Percentiles rank a stretch among this genome's conserved stretches.
These are phyloP conservation scores for Vicia villosa DNA, from an alignment of 306 rosid genomes.

Conservation along the genomic window DNA sequence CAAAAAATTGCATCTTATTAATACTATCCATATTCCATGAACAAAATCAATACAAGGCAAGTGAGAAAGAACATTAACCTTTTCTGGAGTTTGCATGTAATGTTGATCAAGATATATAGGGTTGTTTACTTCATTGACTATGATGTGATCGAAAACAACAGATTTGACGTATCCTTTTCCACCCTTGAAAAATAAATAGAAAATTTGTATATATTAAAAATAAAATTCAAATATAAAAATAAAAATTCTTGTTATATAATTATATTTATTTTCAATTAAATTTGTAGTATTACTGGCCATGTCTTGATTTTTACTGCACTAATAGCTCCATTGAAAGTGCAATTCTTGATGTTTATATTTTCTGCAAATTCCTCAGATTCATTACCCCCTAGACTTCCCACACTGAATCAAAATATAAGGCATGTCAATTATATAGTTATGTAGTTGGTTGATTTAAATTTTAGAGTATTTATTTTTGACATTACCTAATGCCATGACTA, in stretches of 20 bases:
- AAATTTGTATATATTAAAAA: background rate
- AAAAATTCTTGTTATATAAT: background rate
- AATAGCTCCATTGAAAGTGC: constrained; percentile 41
- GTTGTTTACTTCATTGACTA: background rate
- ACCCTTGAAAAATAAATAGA: constrained; percentile 15
- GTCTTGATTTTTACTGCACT: constrained; percentile 49
- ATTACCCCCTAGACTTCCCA: constrained; percentile 46
- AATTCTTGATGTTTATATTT: constrained; percentile 32
- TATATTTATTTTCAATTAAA: background rate
- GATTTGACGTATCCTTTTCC: constrained; percentile 33
- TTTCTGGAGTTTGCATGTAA: constrained; percentile 17
- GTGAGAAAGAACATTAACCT: constrained; percentile 23
- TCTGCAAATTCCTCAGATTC: constrained; percentile 28
- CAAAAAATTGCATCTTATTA: background rate
- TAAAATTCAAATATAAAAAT: background rate
- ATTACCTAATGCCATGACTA: constrained; percentile 61
- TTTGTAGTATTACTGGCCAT: constrained; percentile 42
- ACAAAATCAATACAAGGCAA: background rate
- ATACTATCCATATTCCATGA: background rate
- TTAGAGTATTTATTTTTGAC: background rate
- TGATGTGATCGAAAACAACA: constrained; percentile 28
- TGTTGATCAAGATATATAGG: constrained; percentile 34
- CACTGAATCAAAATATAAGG: constrained; percentile 22
- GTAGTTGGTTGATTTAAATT: background rate
- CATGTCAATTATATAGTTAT: background rate